Percentiles rank a stretch among this genome's conserved stretches.
phyloP scores from a whole-genome alignment of 2,329 filamentous ascomycete genomes.

The Ascocoryne sarcoides region DNA sequence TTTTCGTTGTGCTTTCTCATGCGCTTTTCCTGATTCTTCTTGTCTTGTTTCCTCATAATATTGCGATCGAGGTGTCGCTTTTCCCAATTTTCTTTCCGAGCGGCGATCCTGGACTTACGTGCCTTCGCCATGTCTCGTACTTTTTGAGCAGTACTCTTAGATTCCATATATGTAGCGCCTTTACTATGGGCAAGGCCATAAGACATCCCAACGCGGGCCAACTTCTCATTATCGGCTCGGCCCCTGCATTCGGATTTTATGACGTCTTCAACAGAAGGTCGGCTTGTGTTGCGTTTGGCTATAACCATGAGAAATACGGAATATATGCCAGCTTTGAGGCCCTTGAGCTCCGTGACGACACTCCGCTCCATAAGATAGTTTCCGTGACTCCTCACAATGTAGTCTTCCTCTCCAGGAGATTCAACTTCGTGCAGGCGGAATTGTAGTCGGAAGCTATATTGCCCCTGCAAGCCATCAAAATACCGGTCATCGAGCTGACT shows the following conservation, averaged over 20 bases:
- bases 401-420: slow-evolving; percentile 45
- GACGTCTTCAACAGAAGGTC: slow-evolving; percentile 45
- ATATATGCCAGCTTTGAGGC: slow-evolving; percentile 48
- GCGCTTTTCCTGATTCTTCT: slow-evolving; percentile 33
- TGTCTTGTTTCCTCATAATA: slow-evolving; percentile 32
- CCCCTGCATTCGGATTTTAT: slow-evolving; percentile 41
- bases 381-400: slow-evolving; percentile 49
- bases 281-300: slow-evolving; percentile 37
- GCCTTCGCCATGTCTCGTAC: slow-evolving; percentile 20
- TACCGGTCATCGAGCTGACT: slow-evolving; percentile 55
- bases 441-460: slow-evolving; percentile 43
- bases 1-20: slow-evolving; percentile 32
- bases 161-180: slow-evolving; percentile 42
- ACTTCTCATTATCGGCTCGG: slow-evolving; percentile 47
- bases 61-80: slow-evolving; percentile 34
- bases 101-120: slow-evolving; percentile 35
- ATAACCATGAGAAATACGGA: slow-evolving; percentile 48
- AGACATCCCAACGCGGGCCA: slow-evolving; percentile 47
- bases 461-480: slow-evolving; percentile 51
- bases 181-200: slow-evolving; percentile 55
- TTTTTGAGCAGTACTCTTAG: slow-evolving; percentile 36
- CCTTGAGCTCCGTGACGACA: slow-evolving; percentile 48
- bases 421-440: slow-evolving; percentile 42
- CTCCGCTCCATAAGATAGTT: slow-evolving; percentile 51
- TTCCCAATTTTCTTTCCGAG: slow-evolving; percentile 41